Percentiles rank a stretch among this genome's conserved stretches.
These are phyloP conservation scores for Pseudoturritis turrita DNA, from an alignment of 345 rosid genomes.

Conservation along the genomic window DNA sequence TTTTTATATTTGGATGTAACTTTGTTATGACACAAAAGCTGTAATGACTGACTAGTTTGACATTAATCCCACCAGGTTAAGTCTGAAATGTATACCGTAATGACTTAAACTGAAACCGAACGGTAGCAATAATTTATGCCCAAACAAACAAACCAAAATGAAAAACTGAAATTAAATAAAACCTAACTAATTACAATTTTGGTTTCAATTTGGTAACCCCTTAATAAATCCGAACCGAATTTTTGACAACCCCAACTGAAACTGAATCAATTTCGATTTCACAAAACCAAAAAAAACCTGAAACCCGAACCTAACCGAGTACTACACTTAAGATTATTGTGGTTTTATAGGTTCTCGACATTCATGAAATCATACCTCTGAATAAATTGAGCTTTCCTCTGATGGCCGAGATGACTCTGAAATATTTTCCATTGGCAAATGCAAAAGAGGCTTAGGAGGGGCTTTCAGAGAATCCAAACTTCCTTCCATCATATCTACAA, in stretches of 20 bases:
- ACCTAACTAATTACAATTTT: no score
- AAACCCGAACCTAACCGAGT: not conserved
- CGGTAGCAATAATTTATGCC: no score
- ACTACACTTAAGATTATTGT: no score
- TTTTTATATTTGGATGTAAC: constrained; percentile 10
- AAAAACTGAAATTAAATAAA: no score
- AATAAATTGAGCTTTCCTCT: constrained; percentile 9
- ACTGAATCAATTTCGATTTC: no score
- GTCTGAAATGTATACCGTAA: not conserved
- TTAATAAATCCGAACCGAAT: no score
- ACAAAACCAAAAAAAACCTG: no score
- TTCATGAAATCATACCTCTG: constrained; percentile 3
- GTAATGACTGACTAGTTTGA: constrained; percentile 15
- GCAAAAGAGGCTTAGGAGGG: constrained; percentile 22
- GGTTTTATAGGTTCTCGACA: not conserved
- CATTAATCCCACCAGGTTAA: not conserved
- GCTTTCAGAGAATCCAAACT: constrained; percentile 7
- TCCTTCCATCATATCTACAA: constrained; percentile 29
- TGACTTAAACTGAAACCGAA: no score
- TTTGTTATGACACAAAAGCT: not conserved
- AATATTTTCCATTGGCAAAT: not conserved
- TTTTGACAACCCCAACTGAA: no score
- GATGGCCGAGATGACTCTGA: not conserved
- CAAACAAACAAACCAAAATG: no score
- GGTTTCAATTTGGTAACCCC: no score